Evolutionary conservation across 2,329 filamentous ascomycete genomes (phyloP), one percentile per base, ranked within the genome.

Genomic region (Clonostachys rhizophaga): DNA sequence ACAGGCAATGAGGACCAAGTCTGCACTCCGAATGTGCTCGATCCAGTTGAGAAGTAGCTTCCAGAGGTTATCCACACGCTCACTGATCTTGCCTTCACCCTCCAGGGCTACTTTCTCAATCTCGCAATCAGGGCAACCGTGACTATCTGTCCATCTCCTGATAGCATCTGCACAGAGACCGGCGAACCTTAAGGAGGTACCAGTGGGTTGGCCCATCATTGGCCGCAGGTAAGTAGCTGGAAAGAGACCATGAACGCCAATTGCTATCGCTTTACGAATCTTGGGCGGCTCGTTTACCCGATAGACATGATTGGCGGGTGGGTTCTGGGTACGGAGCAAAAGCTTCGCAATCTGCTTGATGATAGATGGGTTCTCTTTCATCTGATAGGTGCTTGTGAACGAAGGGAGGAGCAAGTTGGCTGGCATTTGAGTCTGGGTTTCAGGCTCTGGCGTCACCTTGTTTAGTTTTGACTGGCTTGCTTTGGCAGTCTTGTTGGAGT

Each of bases 71-170:
- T 95, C 88, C 2, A 97, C 90, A 7, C 94, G 81, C 52, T 97
- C 91, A 4, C 80, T 80, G 42, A 99, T 94, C 62, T 89, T 90
- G 20, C 94, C 94, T 67, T 99, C 94, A 18, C 92, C 92, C 68
- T 99, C 94, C 1, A 99, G 76, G 1, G 92, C 90, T 13, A 97
- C 88, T 62, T 95, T 96, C 60, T 96, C 91, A 47, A 99, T 89
- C 55, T 95, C 87, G 51, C 80, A 84, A 52, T 91, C 87, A 3
- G 76, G 70, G 50, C 85, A 90, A 1, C 87, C 86, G 53, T 89
- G 81, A 12, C 73, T 73, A 46, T 89, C 82, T 0, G 89, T 82
- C 89, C 91, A 99, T 50, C 85, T 78, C 49, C 86, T 81, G 56
- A 99, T 92, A 2, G 89, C 86, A 37, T 88, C 83, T 6, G 91